Evolutionary conservation across 805 yeast genomes (phyloP).

Genomic region (Tetrapisispora fleetii): DNA sequence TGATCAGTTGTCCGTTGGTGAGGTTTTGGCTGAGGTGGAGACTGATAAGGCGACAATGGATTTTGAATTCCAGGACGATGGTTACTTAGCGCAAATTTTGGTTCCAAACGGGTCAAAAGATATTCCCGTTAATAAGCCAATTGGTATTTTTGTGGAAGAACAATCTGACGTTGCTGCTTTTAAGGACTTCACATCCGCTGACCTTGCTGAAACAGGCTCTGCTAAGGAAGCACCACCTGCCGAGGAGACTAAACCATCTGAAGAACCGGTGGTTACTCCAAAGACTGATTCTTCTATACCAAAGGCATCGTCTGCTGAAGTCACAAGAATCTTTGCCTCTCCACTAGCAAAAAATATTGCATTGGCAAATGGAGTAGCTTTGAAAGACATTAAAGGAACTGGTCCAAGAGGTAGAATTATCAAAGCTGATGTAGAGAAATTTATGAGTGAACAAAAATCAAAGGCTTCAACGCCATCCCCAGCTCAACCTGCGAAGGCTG

Average conservation of each 20-base stretch:
- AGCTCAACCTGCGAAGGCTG: constrained; percentile 32
- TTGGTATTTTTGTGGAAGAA: constrained; percentile 93
- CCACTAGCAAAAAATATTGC: constrained; percentile 93
- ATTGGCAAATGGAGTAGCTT: constrained; percentile 79
- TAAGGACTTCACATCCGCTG: constrained; percentile 50
- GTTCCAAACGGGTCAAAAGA: constrained; percentile 81
- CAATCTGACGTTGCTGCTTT: constrained; percentile 79
- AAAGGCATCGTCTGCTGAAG: constrained; percentile 25
- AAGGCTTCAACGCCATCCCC: constrained; percentile 32
- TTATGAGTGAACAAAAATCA: constrained; percentile 30
- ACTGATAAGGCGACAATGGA: constrained; percentile 98
- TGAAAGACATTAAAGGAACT: constrained; percentile 77
- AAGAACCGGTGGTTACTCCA: constrained; percentile 28
- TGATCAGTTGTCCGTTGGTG: constrained; percentile 84
- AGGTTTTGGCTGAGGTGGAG: constrained; percentile 90
- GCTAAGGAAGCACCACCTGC: constrained; percentile 29
- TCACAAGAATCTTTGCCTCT: constrained; percentile 70
- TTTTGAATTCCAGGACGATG: constrained; percentile 96
- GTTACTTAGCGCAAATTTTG: constrained; percentile 78
- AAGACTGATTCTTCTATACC: constrained; percentile 32
- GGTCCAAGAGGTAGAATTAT: constrained; percentile 95
- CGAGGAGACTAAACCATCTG: constrained; percentile 18
- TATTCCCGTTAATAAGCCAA: constrained; percentile 88
- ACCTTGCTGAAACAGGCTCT: constrained; percentile 30
- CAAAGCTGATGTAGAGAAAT: constrained; percentile 79